Conservation (phyloP, 225 moss, liverwort and hornwort species). For the Anthoceros angustus region DNA sequence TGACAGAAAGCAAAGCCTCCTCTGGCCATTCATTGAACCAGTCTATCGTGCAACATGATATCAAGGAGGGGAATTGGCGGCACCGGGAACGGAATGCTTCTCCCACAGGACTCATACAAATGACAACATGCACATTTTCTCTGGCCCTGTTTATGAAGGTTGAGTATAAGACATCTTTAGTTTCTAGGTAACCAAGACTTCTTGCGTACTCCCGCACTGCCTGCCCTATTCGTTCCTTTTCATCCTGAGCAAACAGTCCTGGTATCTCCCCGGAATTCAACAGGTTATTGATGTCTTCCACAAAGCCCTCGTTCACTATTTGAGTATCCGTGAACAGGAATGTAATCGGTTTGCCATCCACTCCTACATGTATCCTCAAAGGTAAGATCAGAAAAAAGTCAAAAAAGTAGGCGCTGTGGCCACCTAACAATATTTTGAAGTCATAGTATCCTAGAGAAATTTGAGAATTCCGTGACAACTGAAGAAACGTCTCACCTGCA, state of each 20-base stretch:
- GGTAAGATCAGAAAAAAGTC: neutral
- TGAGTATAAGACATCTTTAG: constrained; percentile 68
- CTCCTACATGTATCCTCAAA: constrained; percentile 21
- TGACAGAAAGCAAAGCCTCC: constrained; percentile 70
- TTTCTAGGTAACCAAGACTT: constrained; percentile 48
- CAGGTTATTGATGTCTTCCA: constrained; percentile 82
- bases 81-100: constrained; percentile 60
- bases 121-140: constrained; percentile 67
- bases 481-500: constrained; percentile 32
- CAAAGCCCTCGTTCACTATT: constrained; percentile 88
- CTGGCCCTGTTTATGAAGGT: constrained; percentile 70
- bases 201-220: constrained; percentile 63
- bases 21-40: constrained; percentile 96
- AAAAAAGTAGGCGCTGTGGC: neutral
- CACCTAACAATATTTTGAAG: neutral
- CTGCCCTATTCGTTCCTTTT: constrained; percentile 51
- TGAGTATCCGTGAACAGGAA: constrained; percentile 79
- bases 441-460: neutral
- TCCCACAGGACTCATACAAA: constrained; percentile 86
- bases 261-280: constrained; percentile 84
- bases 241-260: constrained; percentile 57
- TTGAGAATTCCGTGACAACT: neutral
- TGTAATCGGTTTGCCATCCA: constrained; percentile 47
- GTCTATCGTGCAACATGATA: constrained; percentile 81
- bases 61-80: constrained; percentile 72